phyloP scores from a whole-genome alignment of 83 land plant genomes.

The Thuja plicata region DNA sequence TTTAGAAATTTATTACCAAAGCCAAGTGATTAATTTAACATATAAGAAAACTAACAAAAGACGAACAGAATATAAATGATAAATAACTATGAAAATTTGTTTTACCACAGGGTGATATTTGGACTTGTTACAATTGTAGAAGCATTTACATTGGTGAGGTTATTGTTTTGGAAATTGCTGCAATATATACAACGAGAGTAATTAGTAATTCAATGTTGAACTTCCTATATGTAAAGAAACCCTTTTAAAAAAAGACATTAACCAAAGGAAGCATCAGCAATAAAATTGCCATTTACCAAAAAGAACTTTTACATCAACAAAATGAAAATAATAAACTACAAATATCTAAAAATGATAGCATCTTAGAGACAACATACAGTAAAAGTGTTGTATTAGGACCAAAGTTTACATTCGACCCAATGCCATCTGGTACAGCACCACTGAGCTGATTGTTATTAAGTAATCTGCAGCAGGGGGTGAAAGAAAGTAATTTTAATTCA shows the following conservation, averaged over 20 bases:
- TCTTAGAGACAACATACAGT: conserved; percentile 11
- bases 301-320: neutral
- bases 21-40: neutral
- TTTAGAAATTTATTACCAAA: neutral
- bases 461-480: conserved; percentile 23
- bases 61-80: neutral
- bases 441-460: conserved; percentile 41
- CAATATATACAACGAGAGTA: conserved; percentile 10
- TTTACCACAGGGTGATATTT: conserved; percentile 51
- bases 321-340: neutral
- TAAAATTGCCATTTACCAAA: neutral
- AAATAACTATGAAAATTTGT: neutral
- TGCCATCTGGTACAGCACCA: conserved; percentile 41
- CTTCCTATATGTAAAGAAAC: neutral
- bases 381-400: conserved; percentile 20
- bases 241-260: neutral
- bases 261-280: neutral
- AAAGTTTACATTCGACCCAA: conserved; percentile 30
- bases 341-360: neutral
- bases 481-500: neutral
- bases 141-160: conserved; percentile 31
- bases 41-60: neutral
- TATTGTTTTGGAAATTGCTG: conserved; percentile 75
- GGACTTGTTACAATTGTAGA: conserved; percentile 13
- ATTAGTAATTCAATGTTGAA: neutral